Evolutionary conservation across 768 basidiomycete species (phyloP).

Genomic region (Phaeotremella skinneri): DNA sequence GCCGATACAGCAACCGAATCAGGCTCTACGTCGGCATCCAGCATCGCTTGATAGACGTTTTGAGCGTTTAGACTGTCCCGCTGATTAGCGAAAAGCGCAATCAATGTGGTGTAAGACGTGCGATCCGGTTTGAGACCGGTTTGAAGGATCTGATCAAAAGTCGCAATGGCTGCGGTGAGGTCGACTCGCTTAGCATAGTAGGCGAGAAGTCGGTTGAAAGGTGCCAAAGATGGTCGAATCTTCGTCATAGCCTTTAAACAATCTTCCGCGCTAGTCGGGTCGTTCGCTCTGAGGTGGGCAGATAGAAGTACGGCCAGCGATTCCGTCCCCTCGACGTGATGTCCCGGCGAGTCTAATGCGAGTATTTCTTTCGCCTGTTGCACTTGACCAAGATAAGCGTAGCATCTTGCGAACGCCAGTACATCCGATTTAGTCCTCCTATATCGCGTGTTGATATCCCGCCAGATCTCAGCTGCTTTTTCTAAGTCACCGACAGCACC

Average conservation of each 20-base stretch:
- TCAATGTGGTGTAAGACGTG: conserved; percentile 65
- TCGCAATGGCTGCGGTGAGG: conserved; percentile 21
- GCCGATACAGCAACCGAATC: conserved; percentile 53
- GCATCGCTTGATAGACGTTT: conserved; percentile 65
- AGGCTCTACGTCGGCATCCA: conserved; percentile 39
- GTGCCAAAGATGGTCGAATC: conserved; percentile 11
- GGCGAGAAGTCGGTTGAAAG: conserved; percentile 31
- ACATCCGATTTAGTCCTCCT: conserved; percentile 11
- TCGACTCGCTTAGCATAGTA: conserved; percentile 32
- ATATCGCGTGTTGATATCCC: conserved; percentile 7
- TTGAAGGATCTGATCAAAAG: conserved; percentile 36
- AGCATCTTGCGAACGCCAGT: background rate
- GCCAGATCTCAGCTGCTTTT: conserved; percentile 14
- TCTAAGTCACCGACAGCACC: conserved; percentile 7
- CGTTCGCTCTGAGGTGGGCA: conserved; percentile 29
- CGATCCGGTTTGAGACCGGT: conserved; percentile 57
- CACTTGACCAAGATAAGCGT: conserved; percentile 9
- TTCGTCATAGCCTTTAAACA: conserved; percentile 17
- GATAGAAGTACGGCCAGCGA: conserved; percentile 20
- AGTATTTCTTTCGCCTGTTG: conserved; percentile 2
- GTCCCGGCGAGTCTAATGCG: background rate
- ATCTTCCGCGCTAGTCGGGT: conserved; percentile 19
- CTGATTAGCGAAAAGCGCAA: conserved; percentile 64
- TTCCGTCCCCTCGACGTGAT: conserved; percentile 2
- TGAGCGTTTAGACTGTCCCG: conserved; percentile 67